Conservation (phyloP, 2,329 filamentous ascomycete genomes). For the Beauveria asiatica region DNA sequence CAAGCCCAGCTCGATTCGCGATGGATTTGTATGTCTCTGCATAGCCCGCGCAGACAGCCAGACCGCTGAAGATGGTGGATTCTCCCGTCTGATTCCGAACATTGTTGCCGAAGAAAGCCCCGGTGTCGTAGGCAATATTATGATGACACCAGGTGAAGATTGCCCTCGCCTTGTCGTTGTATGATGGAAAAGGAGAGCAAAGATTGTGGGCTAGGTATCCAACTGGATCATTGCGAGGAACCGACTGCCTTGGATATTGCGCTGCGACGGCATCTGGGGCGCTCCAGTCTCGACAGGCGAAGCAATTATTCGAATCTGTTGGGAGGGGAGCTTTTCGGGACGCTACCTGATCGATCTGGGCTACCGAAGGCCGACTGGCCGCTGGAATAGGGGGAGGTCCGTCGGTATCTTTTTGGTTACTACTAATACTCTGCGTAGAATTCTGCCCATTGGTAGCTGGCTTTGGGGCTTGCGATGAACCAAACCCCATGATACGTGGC, state of each 20-base stretch:
- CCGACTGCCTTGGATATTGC: conserved; percentile 61
- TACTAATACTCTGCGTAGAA: background rate
- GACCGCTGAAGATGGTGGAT: conserved; percentile 64
- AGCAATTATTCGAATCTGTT: conserved; percentile 42
- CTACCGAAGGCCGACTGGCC: conserved; percentile 41
- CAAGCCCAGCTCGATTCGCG: conserved; percentile 69
- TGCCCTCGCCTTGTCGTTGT: conserved; percentile 82
- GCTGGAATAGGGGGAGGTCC: conserved; percentile 33
- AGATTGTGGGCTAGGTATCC: conserved; percentile 70
- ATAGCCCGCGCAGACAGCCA: conserved; percentile 89
- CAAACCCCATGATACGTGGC: conserved; percentile 10
- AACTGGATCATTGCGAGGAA: conserved; percentile 58
- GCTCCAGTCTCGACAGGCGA: conserved; percentile 83
- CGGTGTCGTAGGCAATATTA: conserved; percentile 79
- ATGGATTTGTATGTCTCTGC: conserved; percentile 74
- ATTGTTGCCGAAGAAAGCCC: conserved; percentile 66
- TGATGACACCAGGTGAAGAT: conserved; percentile 96
- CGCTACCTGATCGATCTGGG: conserved; percentile 40
- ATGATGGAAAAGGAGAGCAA: conserved; percentile 68
- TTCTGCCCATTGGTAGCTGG: background rate
- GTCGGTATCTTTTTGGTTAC: conserved; percentile 10
- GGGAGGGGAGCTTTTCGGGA: conserved; percentile 22
- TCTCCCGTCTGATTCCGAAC: conserved; percentile 60
- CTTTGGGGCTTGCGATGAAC: conserved; percentile 12
- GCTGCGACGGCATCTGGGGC: conserved; percentile 69